Percentiles rank a stretch among this genome's conserved stretches.
These are phyloP conservation scores for Myotisia sp. DNA, from an alignment of 2,329 filamentous ascomycete species.

Conservation along the genomic window DNA sequence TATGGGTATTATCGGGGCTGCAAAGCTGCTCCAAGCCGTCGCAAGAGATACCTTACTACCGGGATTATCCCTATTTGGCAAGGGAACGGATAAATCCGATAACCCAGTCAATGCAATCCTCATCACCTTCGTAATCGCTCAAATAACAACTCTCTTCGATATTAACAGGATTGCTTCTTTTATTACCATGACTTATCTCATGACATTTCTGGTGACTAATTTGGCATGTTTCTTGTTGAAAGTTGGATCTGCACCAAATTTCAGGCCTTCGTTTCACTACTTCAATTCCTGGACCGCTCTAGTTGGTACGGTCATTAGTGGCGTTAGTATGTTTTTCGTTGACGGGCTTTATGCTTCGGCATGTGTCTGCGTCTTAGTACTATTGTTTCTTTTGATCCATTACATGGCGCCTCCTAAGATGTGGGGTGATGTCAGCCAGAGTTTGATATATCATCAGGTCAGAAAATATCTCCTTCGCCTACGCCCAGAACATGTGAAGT, in stretches of 20 bases:
- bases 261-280: slow-evolving; percentile 74
- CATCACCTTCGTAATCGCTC: slow-evolving; percentile 59
- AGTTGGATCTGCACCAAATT: slow-evolving; percentile 77
- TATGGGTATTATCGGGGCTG: slow-evolving; percentile 75
- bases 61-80: slow-evolving; percentile 57
- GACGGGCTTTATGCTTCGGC: slow-evolving; percentile 65
- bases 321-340: slow-evolving; percentile 77
- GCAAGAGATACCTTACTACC: slow-evolving; percentile 66
- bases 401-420: slow-evolving; percentile 73
- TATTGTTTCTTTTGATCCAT: slow-evolving; percentile 74
- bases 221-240: slow-evolving; percentile 75
- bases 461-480: slow-evolving; percentile 75
- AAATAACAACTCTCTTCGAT: slow-evolving; percentile 66
- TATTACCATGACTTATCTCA: slow-evolving; percentile 82
- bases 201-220: slow-evolving; percentile 84
- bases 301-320: slow-evolving; percentile 59
- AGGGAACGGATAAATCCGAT: slow-evolving; percentile 56
- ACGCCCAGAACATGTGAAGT: slow-evolving; percentile 79
- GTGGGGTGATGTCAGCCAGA: slow-evolving; percentile 84
- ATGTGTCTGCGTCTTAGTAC: slow-evolving; percentile 57
- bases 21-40: slow-evolving; percentile 72
- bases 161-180: slow-evolving; percentile 81
- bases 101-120: slow-evolving; percentile 65
- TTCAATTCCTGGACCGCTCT: slow-evolving; percentile 78
- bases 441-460: slow-evolving; percentile 76